phyloP scores from a whole-genome alignment of 805 yeast species.

The Candida anglica region DNA sequence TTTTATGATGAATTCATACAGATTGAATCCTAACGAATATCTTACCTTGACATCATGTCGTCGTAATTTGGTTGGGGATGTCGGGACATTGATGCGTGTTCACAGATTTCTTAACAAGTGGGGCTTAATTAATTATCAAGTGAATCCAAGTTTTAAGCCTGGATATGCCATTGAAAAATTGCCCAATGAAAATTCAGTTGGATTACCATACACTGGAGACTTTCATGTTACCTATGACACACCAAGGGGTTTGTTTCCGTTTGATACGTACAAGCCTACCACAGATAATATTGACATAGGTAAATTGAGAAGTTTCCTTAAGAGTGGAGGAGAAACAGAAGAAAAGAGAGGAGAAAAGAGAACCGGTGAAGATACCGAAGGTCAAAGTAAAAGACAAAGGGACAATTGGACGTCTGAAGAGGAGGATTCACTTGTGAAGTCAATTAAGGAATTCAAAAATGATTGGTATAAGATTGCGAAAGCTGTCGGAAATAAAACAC shows the following conservation, averaged over 20 bases:
- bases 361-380: conserved; percentile 8
- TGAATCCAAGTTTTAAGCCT: conserved; percentile 73
- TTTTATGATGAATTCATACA: conserved; percentile 82
- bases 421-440: conserved; percentile 55
- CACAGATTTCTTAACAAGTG: conserved; percentile 82
- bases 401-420: conserved; percentile 67
- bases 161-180: conserved; percentile 50
- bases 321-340: conserved; percentile 5
- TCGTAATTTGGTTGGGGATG: conserved; percentile 88
- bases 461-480: conserved; percentile 80
- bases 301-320: conserved; percentile 27
- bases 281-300: conserved; percentile 44
- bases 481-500: conserved; percentile 60
- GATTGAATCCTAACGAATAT: conserved; percentile 87
- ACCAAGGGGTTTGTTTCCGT: conserved; percentile 90
- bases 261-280: conserved; percentile 73
- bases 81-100: conserved; percentile 79
- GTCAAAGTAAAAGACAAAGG: conserved; percentile 18
- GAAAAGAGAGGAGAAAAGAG: conserved; percentile 3
- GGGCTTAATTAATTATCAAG: conserved; percentile 94
- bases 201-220: conserved; percentile 72
- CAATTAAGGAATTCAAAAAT: conserved; percentile 55
- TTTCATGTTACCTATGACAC: conserved; percentile 78
- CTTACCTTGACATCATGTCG: conserved; percentile 87
- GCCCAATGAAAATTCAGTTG: conserved; percentile 38